Evolutionary conservation across 1,139 yeast species (phyloP).

Genomic region (Blastobotrys illinoisensis): DNA sequence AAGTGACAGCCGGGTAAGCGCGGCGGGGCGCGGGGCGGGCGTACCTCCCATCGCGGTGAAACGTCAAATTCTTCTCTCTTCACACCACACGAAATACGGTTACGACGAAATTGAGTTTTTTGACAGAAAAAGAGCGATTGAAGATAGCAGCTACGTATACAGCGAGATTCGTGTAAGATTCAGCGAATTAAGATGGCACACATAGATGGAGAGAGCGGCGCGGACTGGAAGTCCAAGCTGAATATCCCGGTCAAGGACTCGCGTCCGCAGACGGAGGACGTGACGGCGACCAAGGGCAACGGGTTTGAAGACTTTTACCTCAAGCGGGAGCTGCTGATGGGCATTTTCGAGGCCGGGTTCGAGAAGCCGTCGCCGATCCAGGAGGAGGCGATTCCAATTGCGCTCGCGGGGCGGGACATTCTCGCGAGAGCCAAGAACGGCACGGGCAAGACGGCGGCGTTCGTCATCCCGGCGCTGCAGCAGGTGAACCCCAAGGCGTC

Average conservation of each 20-base stretch:
- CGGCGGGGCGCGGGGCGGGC: no score
- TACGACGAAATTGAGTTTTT: no score
- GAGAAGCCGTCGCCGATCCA: conserved; percentile 98
- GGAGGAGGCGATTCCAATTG: conserved; percentile 95
- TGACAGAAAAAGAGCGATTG: no score
- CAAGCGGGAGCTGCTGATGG: conserved; percentile 92
- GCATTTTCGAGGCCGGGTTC: conserved; percentile 97
- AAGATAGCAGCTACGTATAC: no score
- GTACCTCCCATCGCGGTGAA: no score
- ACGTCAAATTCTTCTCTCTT: no score
- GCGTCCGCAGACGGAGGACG: conserved; percentile 96
- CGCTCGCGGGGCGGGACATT: conserved; percentile 91
- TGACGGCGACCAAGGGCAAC: conserved; percentile 82
- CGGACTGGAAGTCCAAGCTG: conserved; percentile 66
- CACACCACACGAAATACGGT: no score
- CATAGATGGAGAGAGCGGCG: not conserved
- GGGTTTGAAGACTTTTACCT: conserved; percentile 88
- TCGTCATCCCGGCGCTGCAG: conserved; percentile 82
- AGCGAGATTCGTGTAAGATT: no score
- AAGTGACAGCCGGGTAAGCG: no score
- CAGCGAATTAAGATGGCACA: not conserved
- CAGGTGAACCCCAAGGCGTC: conserved; percentile 75
- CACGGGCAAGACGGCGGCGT: conserved; percentile 97
- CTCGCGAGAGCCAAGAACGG: conserved; percentile 98
- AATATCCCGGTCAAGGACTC: conserved; percentile 78